Percentiles rank a stretch among this genome's conserved stretches.
phyloP scores from a whole-genome alignment of 2,329 filamentous ascomycete species.

The Bipolaris cookei region DNA sequence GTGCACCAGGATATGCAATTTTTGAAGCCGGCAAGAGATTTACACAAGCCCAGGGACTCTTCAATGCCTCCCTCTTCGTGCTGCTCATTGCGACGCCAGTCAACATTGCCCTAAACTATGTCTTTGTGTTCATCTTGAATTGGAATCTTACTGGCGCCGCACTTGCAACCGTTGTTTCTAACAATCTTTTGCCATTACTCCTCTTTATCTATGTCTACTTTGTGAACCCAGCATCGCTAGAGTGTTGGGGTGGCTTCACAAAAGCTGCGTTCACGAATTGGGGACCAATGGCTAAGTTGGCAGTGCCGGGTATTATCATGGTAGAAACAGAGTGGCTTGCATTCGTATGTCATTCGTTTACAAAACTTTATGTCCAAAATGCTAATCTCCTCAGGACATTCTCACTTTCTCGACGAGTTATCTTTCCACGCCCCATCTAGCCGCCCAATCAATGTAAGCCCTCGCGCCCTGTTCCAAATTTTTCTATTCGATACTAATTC shows the following conservation, averaged over 20 bases:
- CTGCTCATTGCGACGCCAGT: conserved; percentile 57
- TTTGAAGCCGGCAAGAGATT: conserved; percentile 64
- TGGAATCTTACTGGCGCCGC: conserved; percentile 61
- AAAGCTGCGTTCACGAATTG: conserved; percentile 73
- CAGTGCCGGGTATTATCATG: conserved; percentile 90
- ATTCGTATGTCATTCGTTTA: conserved; percentile 24
- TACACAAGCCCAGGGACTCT: conserved; percentile 62
- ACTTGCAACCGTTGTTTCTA: conserved; percentile 57
- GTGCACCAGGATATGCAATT: conserved; percentile 60
- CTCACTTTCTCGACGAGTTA: conserved; percentile 77
- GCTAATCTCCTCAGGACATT: conserved; percentile 33
- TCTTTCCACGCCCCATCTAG: conserved; percentile 79
- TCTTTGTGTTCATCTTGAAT: conserved; percentile 51
- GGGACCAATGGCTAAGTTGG: conserved; percentile 85
- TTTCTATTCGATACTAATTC: not conserved
- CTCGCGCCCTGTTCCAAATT: not conserved
- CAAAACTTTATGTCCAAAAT: not conserved
- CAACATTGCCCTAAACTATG: conserved; percentile 59
- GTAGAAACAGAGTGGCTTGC: conserved; percentile 69
- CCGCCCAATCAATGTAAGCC: conserved; percentile 67
- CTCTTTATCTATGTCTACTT: conserved; percentile 57
- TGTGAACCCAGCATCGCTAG: conserved; percentile 47
- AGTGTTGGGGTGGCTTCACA: conserved; percentile 76
- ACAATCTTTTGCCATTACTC: conserved; percentile 57
- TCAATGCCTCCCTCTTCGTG: conserved; percentile 57